Evolutionary conservation across 345 rosid genomes (phyloP).

Genomic region (Cardamine occulta): DNA sequence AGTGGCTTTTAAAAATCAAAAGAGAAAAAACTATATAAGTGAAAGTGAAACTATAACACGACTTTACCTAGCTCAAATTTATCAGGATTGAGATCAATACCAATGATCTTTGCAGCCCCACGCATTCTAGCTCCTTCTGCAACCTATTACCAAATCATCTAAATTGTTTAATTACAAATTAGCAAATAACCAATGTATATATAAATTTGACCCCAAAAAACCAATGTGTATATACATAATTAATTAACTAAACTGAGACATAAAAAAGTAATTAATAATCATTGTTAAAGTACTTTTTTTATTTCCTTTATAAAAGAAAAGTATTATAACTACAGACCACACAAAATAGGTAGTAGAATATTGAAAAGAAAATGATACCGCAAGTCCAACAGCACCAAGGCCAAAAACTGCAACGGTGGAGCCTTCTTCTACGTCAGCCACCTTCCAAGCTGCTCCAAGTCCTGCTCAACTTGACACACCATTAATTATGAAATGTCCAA

Average conservation of each 20-base stretch:
- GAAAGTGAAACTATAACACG: neutral
- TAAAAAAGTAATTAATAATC: neutral
- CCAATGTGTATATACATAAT: too few relatives aligned
- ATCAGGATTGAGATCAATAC: slow-evolving; percentile 66
- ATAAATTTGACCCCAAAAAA: neutral
- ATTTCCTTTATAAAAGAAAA: neutral
- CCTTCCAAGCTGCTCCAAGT: slow-evolving; percentile 74
- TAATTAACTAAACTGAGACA: neutral
- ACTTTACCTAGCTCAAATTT: slow-evolving; percentile 58
- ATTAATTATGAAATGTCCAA: neutral
- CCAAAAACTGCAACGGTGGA: slow-evolving; percentile 76
- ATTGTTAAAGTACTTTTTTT: neutral
- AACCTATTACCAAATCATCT: slow-evolving; percentile 46
- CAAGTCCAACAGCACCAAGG: slow-evolving; percentile 76
- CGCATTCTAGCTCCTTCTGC: slow-evolving; percentile 69
- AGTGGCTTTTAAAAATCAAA: neutral
- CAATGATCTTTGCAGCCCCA: slow-evolving; percentile 64
- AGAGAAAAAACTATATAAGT: neutral
- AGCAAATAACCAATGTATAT: neutral
- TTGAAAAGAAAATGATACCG: slow-evolving; percentile 48
- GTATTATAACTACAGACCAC: neutral
- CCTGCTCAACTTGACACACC: slow-evolving; percentile 44
- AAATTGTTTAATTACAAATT: neutral
- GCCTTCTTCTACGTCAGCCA: slow-evolving; percentile 59
- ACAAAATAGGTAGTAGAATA: neutral